Percentiles rank a stretch among this genome's conserved stretches.
These are phyloP conservation scores for Plasmodium adleri DNA, from an alignment of 169 alveolate genomes.

Conservation along the genomic window DNA sequence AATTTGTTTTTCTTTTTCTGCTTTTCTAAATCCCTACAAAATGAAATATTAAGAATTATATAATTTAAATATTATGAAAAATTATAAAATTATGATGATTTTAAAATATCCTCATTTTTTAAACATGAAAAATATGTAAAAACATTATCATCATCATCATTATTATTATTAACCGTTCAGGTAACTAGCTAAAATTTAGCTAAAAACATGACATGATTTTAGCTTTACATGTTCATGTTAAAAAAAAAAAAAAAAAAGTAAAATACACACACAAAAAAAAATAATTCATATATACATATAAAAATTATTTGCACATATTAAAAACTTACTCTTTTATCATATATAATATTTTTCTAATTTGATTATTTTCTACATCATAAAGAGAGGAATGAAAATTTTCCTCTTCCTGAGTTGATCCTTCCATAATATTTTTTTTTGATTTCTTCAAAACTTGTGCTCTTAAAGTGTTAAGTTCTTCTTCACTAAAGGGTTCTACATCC, in stretches of 20 bases:
- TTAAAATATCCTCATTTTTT: too few relatives aligned
- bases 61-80: background rate
- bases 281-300: conserved; percentile 11
- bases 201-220: too few relatives aligned
- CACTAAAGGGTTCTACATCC: conserved; percentile 50
- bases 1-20: conserved; percentile 69
- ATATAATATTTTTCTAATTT: conserved; percentile 45
- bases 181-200: too few relatives aligned
- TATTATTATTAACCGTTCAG: too few relatives aligned
- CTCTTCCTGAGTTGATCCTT: background rate
- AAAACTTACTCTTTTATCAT: conserved; percentile 68
- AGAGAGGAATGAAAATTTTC: conserved; percentile 24
- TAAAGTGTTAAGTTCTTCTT: conserved; percentile 20
- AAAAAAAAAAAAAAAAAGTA: conserved; percentile 1
- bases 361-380: conserved; percentile 68
- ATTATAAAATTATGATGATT: too few relatives aligned
- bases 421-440: background rate
- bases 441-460: conserved; percentile 21
- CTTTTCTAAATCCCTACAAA: conserved; percentile 65
- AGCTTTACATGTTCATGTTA: conserved; percentile 23
- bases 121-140: too few relatives aligned
- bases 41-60: background rate
- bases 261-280: background rate
- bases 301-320: too few relatives aligned
- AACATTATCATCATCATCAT: too few relatives aligned